Percentiles rank a stretch among this genome's conserved stretches.
Conservation (phyloP, 805 yeast species). For the Yueomyces sp. region DNA sequence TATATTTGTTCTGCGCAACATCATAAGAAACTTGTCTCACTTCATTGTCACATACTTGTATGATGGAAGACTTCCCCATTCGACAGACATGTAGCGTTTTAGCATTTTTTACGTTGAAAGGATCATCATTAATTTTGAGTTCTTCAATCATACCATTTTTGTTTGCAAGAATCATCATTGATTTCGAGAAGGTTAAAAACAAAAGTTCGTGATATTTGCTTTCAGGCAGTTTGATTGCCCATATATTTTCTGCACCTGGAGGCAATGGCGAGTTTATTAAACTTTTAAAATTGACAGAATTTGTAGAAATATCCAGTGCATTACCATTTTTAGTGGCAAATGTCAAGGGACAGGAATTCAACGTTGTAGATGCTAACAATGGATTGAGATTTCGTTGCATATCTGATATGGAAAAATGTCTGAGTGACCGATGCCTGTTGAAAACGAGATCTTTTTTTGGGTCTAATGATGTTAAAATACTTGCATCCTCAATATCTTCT, state of each 20-base stretch:
- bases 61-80: conserved; percentile 46
- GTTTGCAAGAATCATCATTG: conserved; percentile 14
- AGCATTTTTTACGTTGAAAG: conserved; percentile 42
- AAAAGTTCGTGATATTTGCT: conserved; percentile 14
- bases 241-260: conserved; percentile 43
- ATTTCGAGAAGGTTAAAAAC: conserved; percentile 11
- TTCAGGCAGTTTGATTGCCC: conserved; percentile 40
- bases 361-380: conserved; percentile 29
- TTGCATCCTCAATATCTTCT: conserved; percentile 32
- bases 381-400: conserved; percentile 37
- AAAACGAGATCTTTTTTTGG: conserved; percentile 21
- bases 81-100: conserved; percentile 59
- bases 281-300: conserved; percentile 48
- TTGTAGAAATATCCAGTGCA: conserved; percentile 32
- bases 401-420: conserved; percentile 48
- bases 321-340: conserved; percentile 19
- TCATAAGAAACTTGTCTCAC: conserved; percentile 38
- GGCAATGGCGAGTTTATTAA: conserved; percentile 73
- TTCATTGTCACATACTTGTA: conserved; percentile 65
- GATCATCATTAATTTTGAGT: conserved; percentile 49
- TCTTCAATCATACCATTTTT: conserved; percentile 49
- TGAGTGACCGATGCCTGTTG: conserved; percentile 26
- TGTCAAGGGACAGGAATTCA: conserved; percentile 14
- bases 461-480: conserved; percentile 16
- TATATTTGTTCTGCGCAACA: conserved; percentile 5